Evolutionary conservation across 768 basidiomycete species (phyloP).

Genomic region (Rubroboletus pulcherrimus): DNA sequence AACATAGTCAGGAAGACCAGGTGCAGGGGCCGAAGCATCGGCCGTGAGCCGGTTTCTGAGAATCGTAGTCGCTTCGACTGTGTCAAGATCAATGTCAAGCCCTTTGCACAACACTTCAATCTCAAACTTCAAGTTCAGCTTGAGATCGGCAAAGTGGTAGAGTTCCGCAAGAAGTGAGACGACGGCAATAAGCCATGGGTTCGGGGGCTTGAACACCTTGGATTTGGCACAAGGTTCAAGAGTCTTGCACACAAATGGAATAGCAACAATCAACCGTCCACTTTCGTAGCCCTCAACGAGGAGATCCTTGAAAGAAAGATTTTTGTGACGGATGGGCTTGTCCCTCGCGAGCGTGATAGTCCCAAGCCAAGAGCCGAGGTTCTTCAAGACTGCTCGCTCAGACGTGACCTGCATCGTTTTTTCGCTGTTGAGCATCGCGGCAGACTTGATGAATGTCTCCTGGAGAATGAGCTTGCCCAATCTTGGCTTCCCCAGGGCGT

Average conservation of each 20-base stretch:
- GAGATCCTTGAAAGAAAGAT: slow-evolving; percentile 96
- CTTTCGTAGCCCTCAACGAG: slow-evolving; percentile 93
- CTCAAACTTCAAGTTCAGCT: slow-evolving; percentile 96
- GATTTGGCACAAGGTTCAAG: slow-evolving; percentile 88
- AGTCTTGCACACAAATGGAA: slow-evolving; percentile 97
- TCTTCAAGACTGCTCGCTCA: slow-evolving; percentile 87
- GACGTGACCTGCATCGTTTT: slow-evolving; percentile 80
- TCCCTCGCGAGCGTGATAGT: slow-evolving; percentile 90
- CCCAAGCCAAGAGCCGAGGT: slow-evolving; percentile 93
- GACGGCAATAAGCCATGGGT: slow-evolving; percentile 98
- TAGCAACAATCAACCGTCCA: slow-evolving; percentile 86
- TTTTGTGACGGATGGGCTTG: slow-evolving; percentile 87
- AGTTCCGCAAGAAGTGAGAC: slow-evolving; percentile 88
- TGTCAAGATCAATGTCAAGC: slow-evolving; percentile 81
- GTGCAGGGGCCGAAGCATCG: slow-evolving; percentile 42
- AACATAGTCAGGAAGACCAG: slow-evolving; percentile 74
- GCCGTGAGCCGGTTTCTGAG: slow-evolving; percentile 75
- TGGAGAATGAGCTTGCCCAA: slow-evolving; percentile 81
- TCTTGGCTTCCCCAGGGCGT: slow-evolving; percentile 65
- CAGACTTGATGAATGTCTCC: slow-evolving; percentile 89
- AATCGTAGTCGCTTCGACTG: slow-evolving; percentile 78
- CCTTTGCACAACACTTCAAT: slow-evolving; percentile 96
- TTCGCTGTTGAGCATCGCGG: slow-evolving; percentile 85
- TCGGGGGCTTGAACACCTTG: slow-evolving; percentile 90
- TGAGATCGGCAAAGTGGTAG: slow-evolving; percentile 96